Base-by-base conservation (phyloP, 2,329 filamentous ascomycete genomes). In the Blastomyces percursus region DNA sequence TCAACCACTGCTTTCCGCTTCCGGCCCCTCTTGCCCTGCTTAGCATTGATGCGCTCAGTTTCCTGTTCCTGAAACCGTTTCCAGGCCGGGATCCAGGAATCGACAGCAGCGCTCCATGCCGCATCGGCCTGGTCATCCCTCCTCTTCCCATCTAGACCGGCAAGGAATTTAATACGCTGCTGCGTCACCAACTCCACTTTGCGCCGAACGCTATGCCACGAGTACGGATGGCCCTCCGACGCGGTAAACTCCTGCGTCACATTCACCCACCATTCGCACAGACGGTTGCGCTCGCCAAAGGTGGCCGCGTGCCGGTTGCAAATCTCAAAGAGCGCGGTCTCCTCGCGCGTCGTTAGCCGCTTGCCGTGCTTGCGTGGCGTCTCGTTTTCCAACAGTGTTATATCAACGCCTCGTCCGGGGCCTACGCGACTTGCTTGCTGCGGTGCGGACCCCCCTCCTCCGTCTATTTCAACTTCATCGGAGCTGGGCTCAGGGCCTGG, bases 41-140 rank as follows among this genome's bases (percentile, higher is more conserved):
- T 69, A 50, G 71, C 73, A 65, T 73, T 70, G 58, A 76, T 76
- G 1, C 75, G 70, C 38, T 66, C 66, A 7, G 71, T 71, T 65
- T 77, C 75, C 0, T 74, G 68, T 38, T 73, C 69, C 63, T 76
- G 73, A 68, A 74, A 76, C 44, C 71, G 70, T 64, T 70, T 70
- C 75, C 75, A 77, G 14, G 72, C 74, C 3, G 75, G 75, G 46
- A 77, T 72, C 75, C 75, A 77, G n/a, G 70, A 66, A 65, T 77
- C 75, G 5, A 77, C 69, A 1, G 71, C 74, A 9, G 68, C 71
- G 54, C 74, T 71, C 74, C 74, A 76, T 35, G 71, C 68, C n/a
- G 71, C 72, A 63, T 76, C 74, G 59, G 73, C 72, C 48, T 69
- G 60, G 57, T 74, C 74, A 46, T 72, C 69, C 51, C 62, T 64